A percentile compares a stretch with the other conserved stretches of the same genome.
Evolutionary conservation across 2,329 filamentous ascomycete species (phyloP).

Genomic region (Pseudocercospora fuligena): DNA sequence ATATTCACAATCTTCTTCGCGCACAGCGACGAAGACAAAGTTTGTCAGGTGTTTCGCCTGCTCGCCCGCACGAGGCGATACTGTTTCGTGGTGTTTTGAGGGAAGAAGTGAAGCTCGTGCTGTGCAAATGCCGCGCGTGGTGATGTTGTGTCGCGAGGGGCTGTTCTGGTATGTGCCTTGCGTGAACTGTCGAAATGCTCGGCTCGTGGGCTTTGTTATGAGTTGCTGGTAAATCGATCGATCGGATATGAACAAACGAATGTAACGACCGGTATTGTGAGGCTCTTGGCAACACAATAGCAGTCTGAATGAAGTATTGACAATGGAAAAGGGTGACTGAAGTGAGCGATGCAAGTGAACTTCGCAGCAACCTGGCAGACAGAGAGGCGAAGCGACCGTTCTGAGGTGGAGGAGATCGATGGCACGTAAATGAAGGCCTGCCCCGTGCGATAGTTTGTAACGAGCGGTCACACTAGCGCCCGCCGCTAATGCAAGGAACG

Average conservation of each 20-base stretch:
- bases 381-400: not conserved
- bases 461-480: not conserved
- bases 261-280: slow-evolving; percentile 29
- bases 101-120: slow-evolving; percentile 11
- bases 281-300: slow-evolving; percentile 28
- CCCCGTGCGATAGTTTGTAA: not conserved
- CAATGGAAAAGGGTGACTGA: slow-evolving; percentile 24
- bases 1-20: slow-evolving; percentile 24
- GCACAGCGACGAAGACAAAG: slow-evolving; percentile 24
- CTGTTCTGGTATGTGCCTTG: slow-evolving; percentile 29
- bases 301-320: slow-evolving; percentile 22
- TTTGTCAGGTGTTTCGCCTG: slow-evolving; percentile 13
- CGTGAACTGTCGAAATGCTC: slow-evolving; percentile 15
- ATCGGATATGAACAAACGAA: slow-evolving; percentile 24
- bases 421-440: not conserved
- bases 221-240: not conserved
- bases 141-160: slow-evolving; percentile 25
- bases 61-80: slow-evolving; percentile 15
- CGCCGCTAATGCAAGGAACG: not conserved
- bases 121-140: slow-evolving; percentile 25
- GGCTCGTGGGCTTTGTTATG: slow-evolving; percentile 15
- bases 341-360: slow-evolving; percentile 10
- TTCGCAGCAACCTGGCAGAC: not conserved
- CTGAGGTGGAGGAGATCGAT: not conserved
- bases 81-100: slow-evolving; percentile 12